These are phyloP conservation scores for Aspergillus novoparasiticus DNA, from an alignment of 2,329 filamentous ascomycete genomes.

Conservation along the genomic window DNA sequence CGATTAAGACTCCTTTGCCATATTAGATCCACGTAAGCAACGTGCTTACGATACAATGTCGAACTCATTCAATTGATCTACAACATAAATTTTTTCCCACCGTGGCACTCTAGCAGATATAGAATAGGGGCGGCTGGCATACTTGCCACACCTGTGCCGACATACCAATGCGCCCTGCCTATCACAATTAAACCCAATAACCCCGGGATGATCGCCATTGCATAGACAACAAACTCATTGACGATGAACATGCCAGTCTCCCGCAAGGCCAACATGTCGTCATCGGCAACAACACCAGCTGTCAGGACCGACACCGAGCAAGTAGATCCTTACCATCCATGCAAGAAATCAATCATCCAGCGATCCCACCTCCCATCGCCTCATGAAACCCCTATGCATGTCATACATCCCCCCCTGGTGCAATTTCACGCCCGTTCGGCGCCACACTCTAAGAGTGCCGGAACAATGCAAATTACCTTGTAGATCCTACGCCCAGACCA, in stretches of 20 bases:
- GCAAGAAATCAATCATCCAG: neutral
- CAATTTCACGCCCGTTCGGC: neutral
- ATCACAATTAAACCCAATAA: slow-evolving; percentile 10
- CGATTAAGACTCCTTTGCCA: neutral
- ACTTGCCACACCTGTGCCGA: neutral
- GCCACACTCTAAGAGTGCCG: neutral
- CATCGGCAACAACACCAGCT: neutral
- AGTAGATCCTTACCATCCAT: neutral
- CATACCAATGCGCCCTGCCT: slow-evolving; percentile 4
- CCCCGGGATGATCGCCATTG: slow-evolving; percentile 10
- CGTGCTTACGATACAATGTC: slow-evolving; percentile 3
- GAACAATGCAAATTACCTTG: slow-evolving; percentile 1
- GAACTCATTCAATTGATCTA: slow-evolving; percentile 1
- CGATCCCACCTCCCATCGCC: neutral
- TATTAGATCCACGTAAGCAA: neutral
- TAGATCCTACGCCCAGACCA: slow-evolving; percentile 1
- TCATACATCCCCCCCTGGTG: neutral
- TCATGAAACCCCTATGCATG: neutral
- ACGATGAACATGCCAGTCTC: neutral
- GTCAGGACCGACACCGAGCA: neutral
- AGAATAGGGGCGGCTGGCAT: neutral
- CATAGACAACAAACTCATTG: neutral
- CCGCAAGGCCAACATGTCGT: neutral
- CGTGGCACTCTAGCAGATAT: neutral
- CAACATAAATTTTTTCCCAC: neutral